Conservation (phyloP, 805 yeast genomes). For the Saccharomyces paradoxus region DNA sequence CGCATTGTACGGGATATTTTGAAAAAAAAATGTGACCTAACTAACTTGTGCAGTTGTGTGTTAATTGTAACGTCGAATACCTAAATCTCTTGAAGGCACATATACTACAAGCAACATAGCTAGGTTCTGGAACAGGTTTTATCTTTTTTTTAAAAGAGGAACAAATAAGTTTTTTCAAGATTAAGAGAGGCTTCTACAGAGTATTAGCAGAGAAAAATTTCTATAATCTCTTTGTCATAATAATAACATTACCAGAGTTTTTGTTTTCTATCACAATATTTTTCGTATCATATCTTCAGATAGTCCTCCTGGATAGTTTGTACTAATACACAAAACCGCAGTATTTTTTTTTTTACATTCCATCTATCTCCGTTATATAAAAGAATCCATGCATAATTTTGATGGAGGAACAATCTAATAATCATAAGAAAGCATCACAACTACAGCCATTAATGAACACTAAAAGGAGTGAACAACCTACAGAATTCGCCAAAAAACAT, state of each 20-base stretch:
- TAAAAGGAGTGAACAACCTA: constrained; percentile 8
- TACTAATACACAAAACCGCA: not conserved
- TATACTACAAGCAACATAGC: not conserved
- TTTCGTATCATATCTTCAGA: not conserved
- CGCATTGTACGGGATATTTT: not conserved
- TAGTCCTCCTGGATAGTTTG: not conserved
- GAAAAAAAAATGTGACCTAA: not conserved
- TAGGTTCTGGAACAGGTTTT: not conserved
- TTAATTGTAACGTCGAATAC: not conserved
- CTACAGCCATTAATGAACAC: not conserved
- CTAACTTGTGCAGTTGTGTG: not conserved
- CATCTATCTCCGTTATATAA: not conserved
- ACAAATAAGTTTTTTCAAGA: not conserved
- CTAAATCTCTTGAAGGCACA: not conserved
- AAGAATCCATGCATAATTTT: not conserved
- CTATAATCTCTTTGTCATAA: not conserved
- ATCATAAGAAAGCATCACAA: not conserved
- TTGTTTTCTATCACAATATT: not conserved
- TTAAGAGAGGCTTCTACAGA: not conserved
- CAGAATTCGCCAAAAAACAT: constrained; percentile 20
- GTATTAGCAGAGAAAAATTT: not conserved
- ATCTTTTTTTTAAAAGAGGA: not conserved
- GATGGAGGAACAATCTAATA: not conserved
- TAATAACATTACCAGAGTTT: not conserved
- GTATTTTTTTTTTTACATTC: not conserved